Conservation (phyloP, 257 asterid genomes). For the Thymus quinquecostatus region DNA sequence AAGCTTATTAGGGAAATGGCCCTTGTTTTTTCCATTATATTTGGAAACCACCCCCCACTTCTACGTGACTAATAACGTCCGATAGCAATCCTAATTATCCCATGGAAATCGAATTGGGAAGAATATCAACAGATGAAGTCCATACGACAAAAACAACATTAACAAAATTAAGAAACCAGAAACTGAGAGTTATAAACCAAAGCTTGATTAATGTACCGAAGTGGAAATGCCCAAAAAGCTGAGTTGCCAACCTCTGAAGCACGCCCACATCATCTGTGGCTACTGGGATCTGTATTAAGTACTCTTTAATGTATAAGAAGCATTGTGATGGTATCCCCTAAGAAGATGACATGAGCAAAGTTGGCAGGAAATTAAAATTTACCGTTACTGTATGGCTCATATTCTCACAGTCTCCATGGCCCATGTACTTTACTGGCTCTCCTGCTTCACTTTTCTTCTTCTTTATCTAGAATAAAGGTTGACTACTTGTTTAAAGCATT, state of each 20-base stretch:
- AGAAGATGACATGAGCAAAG: conserved; percentile 11
- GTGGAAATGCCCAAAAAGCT: conserved; percentile 76
- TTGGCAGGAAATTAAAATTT: conserved; percentile 28
- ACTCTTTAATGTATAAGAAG: conserved; percentile 28
- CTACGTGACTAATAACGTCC: not conserved
- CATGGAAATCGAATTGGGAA: not conserved
- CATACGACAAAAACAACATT: not conserved
- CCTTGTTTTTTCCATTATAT: not conserved
- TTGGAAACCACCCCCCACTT: not conserved
- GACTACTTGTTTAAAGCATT: conserved; percentile 18
- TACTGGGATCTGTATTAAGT: conserved; percentile 67
- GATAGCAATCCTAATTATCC: not conserved
- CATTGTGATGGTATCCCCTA: not conserved
- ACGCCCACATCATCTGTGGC: conserved; percentile 81
- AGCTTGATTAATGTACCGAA: conserved; percentile 54
- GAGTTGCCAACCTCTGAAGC: conserved; percentile 78
- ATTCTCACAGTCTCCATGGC: conserved; percentile 91
- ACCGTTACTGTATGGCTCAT: conserved; percentile 91
- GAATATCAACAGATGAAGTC: not conserved
- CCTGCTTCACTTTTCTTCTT: conserved; percentile 82
- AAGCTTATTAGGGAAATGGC: conserved; percentile 25
- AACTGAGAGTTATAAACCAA: not conserved
- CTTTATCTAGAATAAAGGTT: conserved; percentile 62
- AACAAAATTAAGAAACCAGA: no score
- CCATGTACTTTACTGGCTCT: conserved; percentile 94